A percentile compares a stretch with the other conserved stretches of the same genome.
Evolutionary conservation across 176 grass and related monocot species (phyloP).

Genomic region (maize (Zea mays)): Zm-B73-REFERENCE-NAM-5.0 NC_050097.1:234330501-234331000

Average conservation of each 20-base stretch:
- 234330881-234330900: too few relatives aligned
- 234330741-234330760: constrained; percentile 37
- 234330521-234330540: too few relatives aligned
- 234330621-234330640: constrained; percentile 36
- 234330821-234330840: not conserved
- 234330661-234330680: not conserved
- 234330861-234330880: too few relatives aligned
- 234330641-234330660: not conserved
- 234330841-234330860: not conserved
- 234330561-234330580: constrained; percentile 35
- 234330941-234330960: not conserved
- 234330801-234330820: too few relatives aligned
- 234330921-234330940: constrained; percentile 4
- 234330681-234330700: constrained; percentile 17
- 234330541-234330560: not conserved
- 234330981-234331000: not conserved
- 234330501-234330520: too few relatives aligned
- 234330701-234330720: constrained; percentile 5
- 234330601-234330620: constrained; percentile 6
- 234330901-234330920: not conserved
- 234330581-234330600: constrained; percentile 14
- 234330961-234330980: not conserved
- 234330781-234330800: too few relatives aligned
- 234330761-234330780: not conserved
- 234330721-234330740: constrained; percentile 22